Conservation (phyloP, 257 asterid genomes). For the Scutellaria minor region DNA sequence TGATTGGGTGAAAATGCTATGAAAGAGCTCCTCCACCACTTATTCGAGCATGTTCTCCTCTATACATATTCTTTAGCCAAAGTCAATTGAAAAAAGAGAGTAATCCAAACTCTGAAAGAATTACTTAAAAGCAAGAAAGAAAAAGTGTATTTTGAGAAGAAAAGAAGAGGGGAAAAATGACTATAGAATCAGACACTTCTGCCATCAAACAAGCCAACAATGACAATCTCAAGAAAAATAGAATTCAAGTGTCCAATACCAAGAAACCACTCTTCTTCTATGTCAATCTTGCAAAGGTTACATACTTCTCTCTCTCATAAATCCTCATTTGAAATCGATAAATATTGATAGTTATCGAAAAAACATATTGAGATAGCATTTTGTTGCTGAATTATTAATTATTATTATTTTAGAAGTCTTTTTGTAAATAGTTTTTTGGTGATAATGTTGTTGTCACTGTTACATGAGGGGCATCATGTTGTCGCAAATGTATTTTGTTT, state of each 20-base stretch:
- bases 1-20: conserved; percentile 40
- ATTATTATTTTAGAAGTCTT: too few relatives aligned
- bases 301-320: background rate
- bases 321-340: background rate
- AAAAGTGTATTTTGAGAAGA: background rate
- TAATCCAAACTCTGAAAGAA: background rate
- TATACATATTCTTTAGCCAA: conserved; percentile 30
- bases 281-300: conserved; percentile 53
- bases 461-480: too few relatives aligned
- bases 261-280: conserved; percentile 53
- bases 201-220: conserved; percentile 36
- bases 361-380: too few relatives aligned
- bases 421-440: too few relatives aligned
- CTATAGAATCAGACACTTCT: conserved; percentile 34
- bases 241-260: conserved; percentile 53
- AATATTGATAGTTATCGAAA: too few relatives aligned
- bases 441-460: too few relatives aligned
- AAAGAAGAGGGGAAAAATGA: conserved; percentile 25
- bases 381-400: too few relatives aligned
- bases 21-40: conserved; percentile 38
- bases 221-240: conserved; percentile 43
- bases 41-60: conserved; percentile 25
- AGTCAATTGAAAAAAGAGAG: background rate
- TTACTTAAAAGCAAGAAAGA: background rate
- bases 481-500: too few relatives aligned